Base-by-base conservation (phyloP, 2,329 filamentous ascomycete genomes). In the Aspergillus sp. region DNA sequence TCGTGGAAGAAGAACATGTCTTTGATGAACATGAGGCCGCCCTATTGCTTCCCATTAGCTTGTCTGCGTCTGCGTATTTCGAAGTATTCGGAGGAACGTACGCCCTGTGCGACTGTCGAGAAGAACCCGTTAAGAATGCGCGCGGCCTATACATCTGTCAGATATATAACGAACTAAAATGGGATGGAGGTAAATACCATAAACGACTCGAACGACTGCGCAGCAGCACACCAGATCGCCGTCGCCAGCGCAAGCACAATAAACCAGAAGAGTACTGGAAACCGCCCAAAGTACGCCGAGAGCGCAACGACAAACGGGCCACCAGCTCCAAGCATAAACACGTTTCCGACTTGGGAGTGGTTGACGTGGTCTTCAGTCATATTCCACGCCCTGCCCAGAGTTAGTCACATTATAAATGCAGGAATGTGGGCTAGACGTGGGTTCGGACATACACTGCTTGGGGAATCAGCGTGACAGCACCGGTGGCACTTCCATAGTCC, bases 61-160 rank as follows among this genome's bases (percentile, higher is more conserved):
- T 30, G 0, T 11, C 26, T 30, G 8, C 8, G 1, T 30, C 11
- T 30, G 9, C 2, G 1, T 8, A 3, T 11, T 9, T 11, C 8
- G 32, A 17, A 38, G 17, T 41, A 17, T n/a, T n/a, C n/a, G n/a
- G n/a, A n/a, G 5, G 8, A n/a, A 61, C 70, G 55, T 59, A 71
- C 71, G 1, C 69, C 74, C 62, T 79, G 76, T 0, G 73, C 68
- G 3, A 76, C 74, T 4, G 71, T 77, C 8, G 69, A 74, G 64
- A 78, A 78, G 66, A 79, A 76, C 7, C 77, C 78, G 50, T 79
- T 78, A 5, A 80, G 63, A 24, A 78, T 76, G 1, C 78, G 71
- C 0, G 74, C 71, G 11, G 76, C 75, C 67, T 66, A 44, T 12
- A 48, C 24, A 30, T 4, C 4, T 51, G 26, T 38, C n/a, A 49